Percentiles rank a stretch among this genome's conserved stretches.
Evolutionary conservation across 331 rosid genomes (phyloP).

Genomic region (Quercus phellos): DNA sequence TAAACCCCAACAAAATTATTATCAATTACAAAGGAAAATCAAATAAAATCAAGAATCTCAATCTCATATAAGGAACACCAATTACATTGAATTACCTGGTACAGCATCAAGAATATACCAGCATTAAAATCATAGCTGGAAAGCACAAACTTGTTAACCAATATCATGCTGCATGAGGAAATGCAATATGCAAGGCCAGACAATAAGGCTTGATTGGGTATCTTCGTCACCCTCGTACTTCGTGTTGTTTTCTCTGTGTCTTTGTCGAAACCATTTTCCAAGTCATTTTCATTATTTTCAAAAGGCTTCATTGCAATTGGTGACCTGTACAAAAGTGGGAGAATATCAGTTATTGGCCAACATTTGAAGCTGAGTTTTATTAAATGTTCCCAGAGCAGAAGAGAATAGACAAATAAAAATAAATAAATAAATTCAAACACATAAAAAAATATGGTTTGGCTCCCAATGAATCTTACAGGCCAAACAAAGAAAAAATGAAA

Average conservation of each 20-base stretch:
- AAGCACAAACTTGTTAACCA: conserved; percentile 88
- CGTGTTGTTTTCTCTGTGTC: conserved; percentile 39
- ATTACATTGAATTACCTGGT: conserved; percentile 55
- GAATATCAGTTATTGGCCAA: not conserved
- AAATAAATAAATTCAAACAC: not conserved
- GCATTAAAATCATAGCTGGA: conserved; percentile 86
- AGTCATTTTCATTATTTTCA: conserved; percentile 45
- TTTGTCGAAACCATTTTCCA: conserved; percentile 65
- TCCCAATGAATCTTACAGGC: not conserved
- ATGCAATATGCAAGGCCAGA: conserved; percentile 86
- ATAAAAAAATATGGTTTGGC: not conserved
- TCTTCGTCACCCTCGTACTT: conserved; percentile 42
- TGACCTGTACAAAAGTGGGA: conserved; percentile 22
- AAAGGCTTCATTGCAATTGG: conserved; percentile 56
- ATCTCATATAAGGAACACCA: not conserved
- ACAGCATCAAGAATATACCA: conserved; percentile 85
- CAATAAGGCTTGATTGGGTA: conserved; percentile 71
- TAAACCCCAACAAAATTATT: not conserved
- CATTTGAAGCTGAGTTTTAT: not conserved
- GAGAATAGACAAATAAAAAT: not conserved
- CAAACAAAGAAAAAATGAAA: not conserved
- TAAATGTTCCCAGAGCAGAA: not conserved
- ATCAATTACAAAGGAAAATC: not conserved
- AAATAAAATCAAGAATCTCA: not conserved
- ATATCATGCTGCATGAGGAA: conserved; percentile 91